Evolutionary conservation across 257 asterid species (phyloP).

Genomic region (Solanum ahanhuiri): DNA sequence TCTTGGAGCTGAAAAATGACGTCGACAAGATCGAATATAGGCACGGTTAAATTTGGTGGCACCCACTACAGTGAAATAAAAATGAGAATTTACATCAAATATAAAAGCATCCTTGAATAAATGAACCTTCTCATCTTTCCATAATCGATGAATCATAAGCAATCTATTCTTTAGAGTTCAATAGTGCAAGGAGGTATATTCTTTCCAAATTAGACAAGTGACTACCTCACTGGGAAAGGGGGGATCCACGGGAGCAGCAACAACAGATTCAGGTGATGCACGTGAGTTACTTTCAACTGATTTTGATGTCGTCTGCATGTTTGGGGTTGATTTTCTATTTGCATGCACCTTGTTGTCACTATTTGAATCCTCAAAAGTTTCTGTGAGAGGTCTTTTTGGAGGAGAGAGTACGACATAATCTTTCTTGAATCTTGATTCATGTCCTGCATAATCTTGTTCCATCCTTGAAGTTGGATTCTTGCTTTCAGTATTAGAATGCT

Average conservation of each 20-base stretch:
- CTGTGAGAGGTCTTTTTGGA: conserved; percentile 36
- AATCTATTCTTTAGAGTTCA: not conserved
- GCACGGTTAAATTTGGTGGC: conserved; percentile 76
- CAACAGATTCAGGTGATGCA: conserved; percentile 24
- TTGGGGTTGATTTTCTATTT: conserved; percentile 19
- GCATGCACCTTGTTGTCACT: conserved; percentile 32
- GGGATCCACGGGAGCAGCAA: conserved; percentile 38
- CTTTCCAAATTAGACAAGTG: not conserved
- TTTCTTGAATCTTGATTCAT: conserved; percentile 25
- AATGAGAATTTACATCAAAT: not conserved
- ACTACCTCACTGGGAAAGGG: conserved; percentile 76
- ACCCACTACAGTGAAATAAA: conserved; percentile 57
- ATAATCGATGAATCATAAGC: not conserved
- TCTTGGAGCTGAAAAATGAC: conserved; percentile 85
- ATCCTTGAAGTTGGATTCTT: conserved; percentile 29
- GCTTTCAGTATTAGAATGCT: conserved; percentile 19
- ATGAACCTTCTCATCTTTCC: not conserved
- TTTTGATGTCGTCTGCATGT: conserved; percentile 27
- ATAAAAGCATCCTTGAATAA: not conserved
- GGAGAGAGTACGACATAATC: conserved; percentile 34
- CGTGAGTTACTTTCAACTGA: conserved; percentile 25
- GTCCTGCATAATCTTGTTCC: conserved; percentile 22
- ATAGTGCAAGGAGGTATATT: not conserved
- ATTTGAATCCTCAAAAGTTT: conserved; percentile 33
- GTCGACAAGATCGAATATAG: conserved; percentile 77